Evolutionary conservation across 306 rosid genomes (phyloP), one percentile per base, ranked within the genome.

Genomic region (Medicago ruthenica): DNA sequence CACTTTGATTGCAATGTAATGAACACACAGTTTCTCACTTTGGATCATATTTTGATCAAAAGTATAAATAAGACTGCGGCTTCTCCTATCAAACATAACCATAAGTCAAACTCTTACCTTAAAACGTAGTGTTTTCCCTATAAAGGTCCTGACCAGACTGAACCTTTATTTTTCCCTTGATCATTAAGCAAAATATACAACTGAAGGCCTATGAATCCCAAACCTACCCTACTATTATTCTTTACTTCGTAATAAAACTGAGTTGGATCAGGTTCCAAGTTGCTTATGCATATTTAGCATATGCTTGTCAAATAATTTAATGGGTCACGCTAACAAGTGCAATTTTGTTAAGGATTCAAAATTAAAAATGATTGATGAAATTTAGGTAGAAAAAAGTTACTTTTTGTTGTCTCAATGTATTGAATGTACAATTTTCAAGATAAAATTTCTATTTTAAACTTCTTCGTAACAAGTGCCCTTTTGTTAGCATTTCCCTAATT

Each of bases 231-330:
- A 44, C 45, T 70, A 70, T 70, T 40, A 76, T 81, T 76, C 85
- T 63, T 81, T 76, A 76, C 85, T 81, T 81, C 53, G 0, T 69
- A 18, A 69, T 42, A 76, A 62, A 81, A 31, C 77, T 67, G 13
- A 40, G 47, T 22, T 51, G 54, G 17, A 27, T 62, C 69, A 27
- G 45, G 69, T 76, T 71, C 70, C 10, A n/a, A 65, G 61, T 55
- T 76, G 51, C 70, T 57, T 64, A 64, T 15, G 9, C 40, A 44
- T 71, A 18, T 80, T 31, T 50, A 24, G 53, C 51, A 12, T 72
- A 54, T 40, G 27, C 57, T 36, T 16, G 20, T 21, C 20, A 24
- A 69, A 51, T 50, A 63, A 70, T 62, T 67, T 59, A 12, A n/a
- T n/a, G n/a, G n/a, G n/a, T n/a, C n/a, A n/a, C n/a, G n/a, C n/a